These are phyloP conservation scores for Candida sojae DNA, from an alignment of 1,139 yeast species.

Conservation along the genomic window DNA sequence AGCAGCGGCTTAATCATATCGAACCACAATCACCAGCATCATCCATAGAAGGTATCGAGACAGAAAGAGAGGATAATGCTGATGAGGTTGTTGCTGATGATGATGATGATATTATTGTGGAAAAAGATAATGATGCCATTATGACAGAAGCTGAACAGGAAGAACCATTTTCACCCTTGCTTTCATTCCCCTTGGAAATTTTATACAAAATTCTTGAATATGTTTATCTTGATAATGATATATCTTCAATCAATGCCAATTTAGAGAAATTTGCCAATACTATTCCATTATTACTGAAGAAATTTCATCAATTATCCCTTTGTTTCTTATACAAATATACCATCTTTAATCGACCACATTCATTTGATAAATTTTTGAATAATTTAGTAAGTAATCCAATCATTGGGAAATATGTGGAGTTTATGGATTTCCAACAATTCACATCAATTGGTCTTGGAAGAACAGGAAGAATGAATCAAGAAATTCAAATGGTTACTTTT, in stretches of 20 bases:
- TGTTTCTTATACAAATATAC: constrained; percentile 64
- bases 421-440: constrained; percentile 84
- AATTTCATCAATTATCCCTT: constrained; percentile 33
- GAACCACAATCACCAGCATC: constrained; percentile 11
- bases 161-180: constrained; percentile 17
- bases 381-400: constrained; percentile 53
- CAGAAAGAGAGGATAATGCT: background rate
- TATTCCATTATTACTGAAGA: constrained; percentile 37
- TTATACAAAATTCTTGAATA: constrained; percentile 44
- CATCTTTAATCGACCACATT: constrained; percentile 76
- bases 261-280: constrained; percentile 45
- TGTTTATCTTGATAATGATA: constrained; percentile 42
- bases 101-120: background rate
- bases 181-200: constrained; percentile 42
- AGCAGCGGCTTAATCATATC: background rate
- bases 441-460: constrained; percentile 90
- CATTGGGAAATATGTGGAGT: constrained; percentile 68
- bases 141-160: constrained; percentile 2
- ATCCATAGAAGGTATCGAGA: constrained; percentile 2
- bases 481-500: constrained; percentile 87
- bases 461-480: constrained; percentile 86
- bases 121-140: background rate
- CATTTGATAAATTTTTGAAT: constrained; percentile 70
- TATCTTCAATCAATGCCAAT: constrained; percentile 42
- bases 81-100: background rate